Evolutionary conservation across 2,329 filamentous ascomycete species (phyloP).

Genomic region (Eutypella sp.): DNA sequence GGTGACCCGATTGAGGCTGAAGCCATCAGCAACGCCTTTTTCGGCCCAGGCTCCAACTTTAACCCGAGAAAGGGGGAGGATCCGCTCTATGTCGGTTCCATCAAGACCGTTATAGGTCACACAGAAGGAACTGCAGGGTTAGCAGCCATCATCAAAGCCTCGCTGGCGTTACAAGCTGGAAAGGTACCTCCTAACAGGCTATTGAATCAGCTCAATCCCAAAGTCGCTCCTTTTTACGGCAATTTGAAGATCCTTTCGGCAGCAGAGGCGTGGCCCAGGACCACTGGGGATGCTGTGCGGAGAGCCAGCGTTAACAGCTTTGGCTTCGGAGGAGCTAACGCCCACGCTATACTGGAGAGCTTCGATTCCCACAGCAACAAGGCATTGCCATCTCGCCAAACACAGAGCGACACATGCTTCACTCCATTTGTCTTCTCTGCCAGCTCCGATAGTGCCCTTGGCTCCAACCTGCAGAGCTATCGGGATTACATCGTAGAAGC

Average conservation of each 20-base stretch:
- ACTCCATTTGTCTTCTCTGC: conserved; percentile 16
- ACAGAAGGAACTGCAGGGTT: conserved; percentile 23
- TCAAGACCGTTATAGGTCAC: conserved; percentile 26
- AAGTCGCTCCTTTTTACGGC: conserved; percentile 18
- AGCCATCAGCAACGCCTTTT: conserved; percentile 13
- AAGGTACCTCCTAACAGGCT: conserved; percentile 25
- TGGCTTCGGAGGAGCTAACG: conserved; percentile 22
- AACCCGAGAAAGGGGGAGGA: background rate
- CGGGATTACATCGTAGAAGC: no score
- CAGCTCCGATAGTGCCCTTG: conserved; percentile 4
- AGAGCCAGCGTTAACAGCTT: conserved; percentile 19
- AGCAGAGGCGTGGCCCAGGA: conserved; percentile 12
- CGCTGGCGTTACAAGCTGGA: conserved; percentile 12
- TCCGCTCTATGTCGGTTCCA: conserved; percentile 13
- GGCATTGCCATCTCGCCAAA: background rate
- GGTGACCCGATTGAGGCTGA: conserved; percentile 20
- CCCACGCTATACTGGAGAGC: conserved; percentile 17
- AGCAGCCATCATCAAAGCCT: conserved; percentile 21
- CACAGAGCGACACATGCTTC: background rate
- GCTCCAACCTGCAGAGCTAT: conserved; percentile 4
- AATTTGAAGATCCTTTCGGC: conserved; percentile 10
- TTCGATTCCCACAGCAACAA: background rate
- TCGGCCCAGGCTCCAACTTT: background rate
- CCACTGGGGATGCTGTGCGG: background rate
- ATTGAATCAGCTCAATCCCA: conserved; percentile 25